A percentile compares a stretch with the other conserved stretches of the same genome.
Evolutionary conservation across 1,139 yeast species (phyloP).

Genomic region (Hyphopichia khmerensis): DNA sequence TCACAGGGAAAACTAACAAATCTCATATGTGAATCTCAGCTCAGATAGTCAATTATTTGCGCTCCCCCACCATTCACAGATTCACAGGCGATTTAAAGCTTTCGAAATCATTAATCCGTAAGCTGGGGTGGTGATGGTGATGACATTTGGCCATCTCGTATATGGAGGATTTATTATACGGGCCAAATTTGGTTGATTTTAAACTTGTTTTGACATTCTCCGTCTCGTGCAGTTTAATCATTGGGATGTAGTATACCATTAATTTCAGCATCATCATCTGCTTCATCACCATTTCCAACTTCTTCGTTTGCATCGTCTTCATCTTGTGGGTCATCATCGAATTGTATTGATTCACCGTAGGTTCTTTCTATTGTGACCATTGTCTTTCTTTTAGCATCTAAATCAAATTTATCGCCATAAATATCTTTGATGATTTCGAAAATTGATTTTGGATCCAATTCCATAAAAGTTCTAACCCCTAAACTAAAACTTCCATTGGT

Average conservation of each 20-base stretch:
- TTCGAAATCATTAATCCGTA: too few relatives aligned
- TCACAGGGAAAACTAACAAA: not conserved
- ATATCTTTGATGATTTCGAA: conserved; percentile 24
- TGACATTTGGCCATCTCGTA: too few relatives aligned
- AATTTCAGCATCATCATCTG: conserved; percentile 1
- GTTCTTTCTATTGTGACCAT: conserved; percentile 28
- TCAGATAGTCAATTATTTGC: too few relatives aligned
- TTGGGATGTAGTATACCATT: too few relatives aligned
- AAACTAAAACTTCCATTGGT: conserved; percentile 23
- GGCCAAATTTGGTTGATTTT: too few relatives aligned
- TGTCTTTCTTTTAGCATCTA: conserved; percentile 18
- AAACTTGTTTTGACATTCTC: not conserved
- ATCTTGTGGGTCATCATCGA: not conserved
- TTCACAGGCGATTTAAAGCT: too few relatives aligned
- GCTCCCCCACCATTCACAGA: too few relatives aligned
- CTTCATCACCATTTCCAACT: not conserved
- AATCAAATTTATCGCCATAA: conserved; percentile 27
- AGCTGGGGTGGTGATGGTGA: too few relatives aligned
- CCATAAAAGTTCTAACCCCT: conserved; percentile 35
- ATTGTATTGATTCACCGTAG: conserved; percentile 15
- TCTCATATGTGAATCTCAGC: not conserved
- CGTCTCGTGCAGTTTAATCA: conserved; percentile 4
- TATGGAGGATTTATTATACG: too few relatives aligned
- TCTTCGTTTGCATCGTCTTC: not conserved
- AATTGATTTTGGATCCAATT: conserved; percentile 32